phyloP scores from a whole-genome alignment of 2,329 filamentous ascomycete genomes.

The Neopestalotiopsis clavispora region DNA sequence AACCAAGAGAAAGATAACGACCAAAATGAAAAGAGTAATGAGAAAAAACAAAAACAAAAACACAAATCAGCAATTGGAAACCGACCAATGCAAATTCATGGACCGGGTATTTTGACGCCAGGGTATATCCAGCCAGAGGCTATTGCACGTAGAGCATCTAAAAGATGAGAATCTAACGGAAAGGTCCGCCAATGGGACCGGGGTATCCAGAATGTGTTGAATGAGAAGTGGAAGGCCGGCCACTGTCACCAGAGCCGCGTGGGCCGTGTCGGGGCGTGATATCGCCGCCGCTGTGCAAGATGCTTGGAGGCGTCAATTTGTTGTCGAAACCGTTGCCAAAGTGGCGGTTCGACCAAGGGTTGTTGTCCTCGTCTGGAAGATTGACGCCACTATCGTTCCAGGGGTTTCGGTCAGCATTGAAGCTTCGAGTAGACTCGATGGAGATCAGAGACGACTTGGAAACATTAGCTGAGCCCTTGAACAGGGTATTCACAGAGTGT shows the following conservation, averaged over 20 bases:
- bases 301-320: constrained; percentile 61
- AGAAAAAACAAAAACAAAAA: constrained; percentile 36
- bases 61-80: constrained; percentile 35
- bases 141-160: constrained; percentile 59
- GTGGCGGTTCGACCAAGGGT: constrained; percentile 66
- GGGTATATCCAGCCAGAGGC: constrained; percentile 68
- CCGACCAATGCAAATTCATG: constrained; percentile 51
- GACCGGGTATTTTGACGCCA: constrained; percentile 63
- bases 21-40: constrained; percentile 30
- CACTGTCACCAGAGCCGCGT: constrained; percentile 87
- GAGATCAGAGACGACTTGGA: constrained; percentile 96
- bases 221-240: constrained; percentile 92
- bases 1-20: constrained; percentile 26
- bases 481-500: constrained; percentile 83
- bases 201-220: constrained; percentile 96
- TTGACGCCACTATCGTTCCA: constrained; percentile 99
- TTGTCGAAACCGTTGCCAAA: constrained; percentile 69
- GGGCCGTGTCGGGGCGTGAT: constrained; percentile 82
- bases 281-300: constrained; percentile 77
- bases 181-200: constrained; percentile 87
- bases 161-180: constrained; percentile 72
- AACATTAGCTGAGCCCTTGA: constrained; percentile 89
- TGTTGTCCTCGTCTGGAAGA: constrained; percentile 81
- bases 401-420: constrained; percentile 88
- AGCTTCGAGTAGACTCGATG: constrained; percentile 92